Evolutionary conservation across 257 asterid genomes (phyloP), one percentile per base, ranked within the genome.

Genomic region (Solanum sejunctum): DNA sequence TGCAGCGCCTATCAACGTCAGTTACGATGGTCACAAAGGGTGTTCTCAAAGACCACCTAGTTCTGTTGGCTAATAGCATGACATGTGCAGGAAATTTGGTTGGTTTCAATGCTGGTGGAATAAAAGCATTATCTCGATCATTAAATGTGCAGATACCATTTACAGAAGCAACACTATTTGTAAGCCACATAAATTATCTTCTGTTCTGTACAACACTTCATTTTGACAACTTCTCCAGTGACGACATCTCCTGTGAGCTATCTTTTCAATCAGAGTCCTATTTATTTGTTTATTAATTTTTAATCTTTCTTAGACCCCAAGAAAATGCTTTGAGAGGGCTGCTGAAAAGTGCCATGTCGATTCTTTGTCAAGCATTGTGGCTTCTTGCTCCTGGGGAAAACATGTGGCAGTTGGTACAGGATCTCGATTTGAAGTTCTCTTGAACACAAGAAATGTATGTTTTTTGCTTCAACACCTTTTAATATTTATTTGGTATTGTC

Each of bases 331-430:
- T 86, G 99, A 97, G 83, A 95, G 89, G 91, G 98, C 99, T 84
- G 98, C 99, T 81, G 99, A 97, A 86, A 97, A 97, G 89, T 92
- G 98, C 88, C 92, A 97, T 85, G 92, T 91, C 36, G 99, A 97
- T 86, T 89, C 92, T 83, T 86, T 97, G 85, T 89, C 99, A 47
- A 94, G 98, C 85, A 89, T 94, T 85, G 99, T 97, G 87, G 98
- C 93, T 55, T 95, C 99, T 78, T 97, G 99, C 91, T 95, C 98
- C 70, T 97, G 99, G 99, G 99, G 99, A 16, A 97, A 94, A 85
- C 93, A 92, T 81, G 99, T 94, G 41, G 91, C 98, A 10, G 96
- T 97, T 80, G 99, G 99, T 85, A 93, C 99, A 39, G 99, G 99
- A 87, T 91, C 98, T 83, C 91, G 98, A 49, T 97, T 97, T 41